Evolutionary conservation across 352 stramenopile genomes (phyloP), one percentile per base, ranked within the genome.

Genomic region (Phytophthora meadii): DNA sequence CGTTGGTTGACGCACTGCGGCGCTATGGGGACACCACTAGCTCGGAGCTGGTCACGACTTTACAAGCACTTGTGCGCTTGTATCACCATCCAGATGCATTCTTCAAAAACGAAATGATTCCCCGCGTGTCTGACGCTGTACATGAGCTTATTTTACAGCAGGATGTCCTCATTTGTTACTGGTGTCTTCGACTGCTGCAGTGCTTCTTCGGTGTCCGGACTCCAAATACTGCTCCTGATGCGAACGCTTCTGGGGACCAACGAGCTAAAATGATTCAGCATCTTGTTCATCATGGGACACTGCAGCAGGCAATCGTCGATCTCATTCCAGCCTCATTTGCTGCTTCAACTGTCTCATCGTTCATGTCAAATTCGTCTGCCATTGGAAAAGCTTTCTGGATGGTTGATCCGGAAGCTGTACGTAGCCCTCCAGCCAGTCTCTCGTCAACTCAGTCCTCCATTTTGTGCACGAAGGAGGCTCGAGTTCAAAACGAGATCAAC

Each of bases 401-500:
- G 37, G 62, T 68, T 48, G 59, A 68, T 36, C 52, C 47, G 42
- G 57, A 64, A 28, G 69, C 25, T 64, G 59, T n/a, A 8, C 55
- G 48, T 58, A 69, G 57, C 12, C 46, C 63, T 25, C 58, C 66
- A 11, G 70, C 68, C 14, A 65, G 59, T 27, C 50, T 76, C 28
- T 76, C 68, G 11, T 77, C 72, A 22, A 61, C 75, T 25, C 62
- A 82, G 37, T 74, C 55, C 28, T 74, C 70, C 1, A 68, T 71
- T 48, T 54, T 77, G 60, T 74, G 50, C 55, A 70, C 82, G 10
- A 88, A 88, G 37, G 84, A 93, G 22, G 81, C 80, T 24, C 71
- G 76, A n/a, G 68, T 91, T 1, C 79, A 89, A 36, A 88, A 79
- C 27, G 72, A 90, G 19, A 90, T 93, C 69, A 89, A 76, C 40